phyloP scores from a whole-genome alignment of 495 filamentous ascomycete genomes.

The Wilcoxina mikolae region DNA sequence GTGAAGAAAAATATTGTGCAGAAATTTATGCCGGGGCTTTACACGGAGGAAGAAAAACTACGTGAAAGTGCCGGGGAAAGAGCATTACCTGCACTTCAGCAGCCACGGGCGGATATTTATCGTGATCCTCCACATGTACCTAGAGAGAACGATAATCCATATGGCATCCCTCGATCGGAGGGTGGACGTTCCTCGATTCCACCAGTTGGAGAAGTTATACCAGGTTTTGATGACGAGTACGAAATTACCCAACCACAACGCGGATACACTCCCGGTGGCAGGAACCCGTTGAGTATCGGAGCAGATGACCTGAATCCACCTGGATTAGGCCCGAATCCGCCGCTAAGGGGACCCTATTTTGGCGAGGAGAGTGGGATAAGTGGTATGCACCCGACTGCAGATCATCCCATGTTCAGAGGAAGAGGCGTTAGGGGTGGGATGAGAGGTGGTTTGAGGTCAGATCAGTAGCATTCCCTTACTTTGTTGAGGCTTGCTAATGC shows the following conservation, averaged over 20 bases:
- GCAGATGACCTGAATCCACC: slow-evolving; percentile 76
- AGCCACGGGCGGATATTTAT: slow-evolving; percentile 27
- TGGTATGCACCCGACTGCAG: slow-evolving; percentile 92
- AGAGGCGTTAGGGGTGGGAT: slow-evolving; percentile 33
- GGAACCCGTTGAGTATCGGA: slow-evolving; percentile 52
- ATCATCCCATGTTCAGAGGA: slow-evolving; percentile 77
- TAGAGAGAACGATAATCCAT: slow-evolving; percentile 27
- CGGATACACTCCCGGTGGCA: slow-evolving; percentile 37
- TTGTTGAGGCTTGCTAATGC: slow-evolving; percentile 4
- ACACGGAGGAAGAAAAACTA: slow-evolving; percentile 28
- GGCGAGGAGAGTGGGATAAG: slow-evolving; percentile 34
- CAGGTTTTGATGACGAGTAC: slow-evolving; percentile 87
- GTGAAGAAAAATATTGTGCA: slow-evolving; percentile 69
- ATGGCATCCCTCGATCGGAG: slow-evolving; percentile 4
- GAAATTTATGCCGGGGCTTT: slow-evolving; percentile 55
- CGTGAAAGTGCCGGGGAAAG: background rate
- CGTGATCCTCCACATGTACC: slow-evolving; percentile 38
- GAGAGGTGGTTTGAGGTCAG: slow-evolving; percentile 29
- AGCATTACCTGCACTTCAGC: slow-evolving; percentile 17
- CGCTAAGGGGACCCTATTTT: slow-evolving; percentile 50
- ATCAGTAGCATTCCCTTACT: too few relatives aligned
- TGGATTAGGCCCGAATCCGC: slow-evolving; percentile 73
- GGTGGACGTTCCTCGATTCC: slow-evolving; percentile 42
- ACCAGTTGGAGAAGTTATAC: slow-evolving; percentile 64
- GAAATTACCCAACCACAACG: slow-evolving; percentile 59